A percentile compares a stretch with the other conserved stretches of the same genome.
These are phyloP conservation scores for Kwoniella europaea DNA, from an alignment of 768 basidiomycete genomes.

Conservation along the genomic window DNA sequence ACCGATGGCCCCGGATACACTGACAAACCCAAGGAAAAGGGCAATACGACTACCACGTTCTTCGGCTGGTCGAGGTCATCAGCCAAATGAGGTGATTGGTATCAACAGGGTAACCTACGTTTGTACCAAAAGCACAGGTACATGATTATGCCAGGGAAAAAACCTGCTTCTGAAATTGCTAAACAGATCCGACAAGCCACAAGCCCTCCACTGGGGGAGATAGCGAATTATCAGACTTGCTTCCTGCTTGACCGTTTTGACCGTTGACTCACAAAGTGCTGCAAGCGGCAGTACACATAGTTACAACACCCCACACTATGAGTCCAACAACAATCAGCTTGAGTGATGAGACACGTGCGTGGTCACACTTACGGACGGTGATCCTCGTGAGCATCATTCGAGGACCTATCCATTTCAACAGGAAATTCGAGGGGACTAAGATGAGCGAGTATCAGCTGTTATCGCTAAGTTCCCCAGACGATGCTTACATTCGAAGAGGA, in stretches of 20 bases:
- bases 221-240: background rate
- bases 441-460: background rate
- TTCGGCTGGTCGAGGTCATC: background rate
- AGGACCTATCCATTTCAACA: slow-evolving; percentile 3
- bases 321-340: background rate
- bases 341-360: background rate
- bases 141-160: background rate
- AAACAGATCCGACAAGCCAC: slow-evolving; percentile 4
- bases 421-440: slow-evolving; percentile 3
- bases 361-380: background rate
- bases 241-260: background rate
- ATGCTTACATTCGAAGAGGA: slow-evolving; percentile 1
- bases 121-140: slow-evolving; percentile 12
- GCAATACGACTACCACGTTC: slow-evolving; percentile 24
- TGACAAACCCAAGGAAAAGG: slow-evolving; percentile 22
- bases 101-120: background rate
- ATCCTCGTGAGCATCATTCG: slow-evolving; percentile 1
- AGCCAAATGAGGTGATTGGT: too few relatives aligned
- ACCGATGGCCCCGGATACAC: slow-evolving; percentile 26
- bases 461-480: background rate
- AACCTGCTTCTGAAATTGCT: slow-evolving; percentile 1
- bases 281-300: slow-evolving; percentile 6
- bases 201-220: background rate
- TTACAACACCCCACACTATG: background rate
- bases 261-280: background rate